These are phyloP conservation scores for Clitopilus passeckerianus DNA, from an alignment of 768 basidiomycete species.

Conservation along the genomic window DNA sequence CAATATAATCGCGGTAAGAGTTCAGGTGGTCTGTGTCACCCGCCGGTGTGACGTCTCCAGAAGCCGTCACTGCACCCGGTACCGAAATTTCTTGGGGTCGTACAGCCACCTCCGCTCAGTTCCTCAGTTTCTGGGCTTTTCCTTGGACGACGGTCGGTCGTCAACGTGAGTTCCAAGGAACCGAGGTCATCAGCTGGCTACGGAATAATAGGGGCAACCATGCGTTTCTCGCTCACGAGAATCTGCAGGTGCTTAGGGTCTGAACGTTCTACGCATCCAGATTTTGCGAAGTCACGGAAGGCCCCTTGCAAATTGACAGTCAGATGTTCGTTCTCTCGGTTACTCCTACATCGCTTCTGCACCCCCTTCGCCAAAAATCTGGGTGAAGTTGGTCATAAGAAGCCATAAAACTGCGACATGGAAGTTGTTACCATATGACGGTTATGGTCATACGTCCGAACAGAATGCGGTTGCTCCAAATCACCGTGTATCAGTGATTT, in stretches of 20 bases:
- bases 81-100: neutral
- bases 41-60: neutral
- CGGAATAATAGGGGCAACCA: too few relatives aligned
- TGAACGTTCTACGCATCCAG: too few relatives aligned
- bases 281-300: too few relatives aligned
- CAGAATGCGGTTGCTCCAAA: neutral
- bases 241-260: too few relatives aligned
- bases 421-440: neutral
- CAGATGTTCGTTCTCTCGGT: neutral
- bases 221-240: too few relatives aligned
- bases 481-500: neutral
- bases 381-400: neutral
- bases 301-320: neutral
- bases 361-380: neutral
- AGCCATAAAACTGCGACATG: neutral
- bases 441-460: neutral
- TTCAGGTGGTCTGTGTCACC: neutral
- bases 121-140: too few relatives aligned
- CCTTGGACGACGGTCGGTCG: too few relatives aligned
- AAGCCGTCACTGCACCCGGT: neutral
- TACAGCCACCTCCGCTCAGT: neutral
- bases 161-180: too few relatives aligned
- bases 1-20: neutral
- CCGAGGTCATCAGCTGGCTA: too few relatives aligned
- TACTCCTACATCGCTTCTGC: neutral